Percentiles rank a stretch among this genome's conserved stretches.
Evolutionary conservation across 2,329 filamentous ascomycete species (phyloP).

Genomic region (Hypoxylon sp.): DNA sequence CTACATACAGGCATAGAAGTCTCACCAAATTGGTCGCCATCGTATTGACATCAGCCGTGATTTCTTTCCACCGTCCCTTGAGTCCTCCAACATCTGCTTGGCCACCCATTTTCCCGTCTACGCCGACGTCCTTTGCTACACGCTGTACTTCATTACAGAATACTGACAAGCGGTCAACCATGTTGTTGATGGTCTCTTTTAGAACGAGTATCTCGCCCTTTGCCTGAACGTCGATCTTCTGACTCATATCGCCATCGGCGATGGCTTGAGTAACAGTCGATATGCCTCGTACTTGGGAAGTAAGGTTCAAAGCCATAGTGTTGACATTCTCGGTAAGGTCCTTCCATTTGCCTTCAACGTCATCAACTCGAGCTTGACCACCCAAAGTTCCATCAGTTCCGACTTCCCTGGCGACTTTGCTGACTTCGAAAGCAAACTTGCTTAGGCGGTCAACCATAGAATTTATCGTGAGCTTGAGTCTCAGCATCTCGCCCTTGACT

Average conservation of each 20-base stretch:
- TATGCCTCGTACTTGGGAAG: slow-evolving; percentile 86
- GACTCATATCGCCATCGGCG: slow-evolving; percentile 94
- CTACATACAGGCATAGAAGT: slow-evolving; percentile 13
- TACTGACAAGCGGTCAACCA: slow-evolving; percentile 94
- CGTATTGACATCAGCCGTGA: slow-evolving; percentile 95
- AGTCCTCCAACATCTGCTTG: slow-evolving; percentile 95
- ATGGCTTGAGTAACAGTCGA: slow-evolving; percentile 96
- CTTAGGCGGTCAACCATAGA: slow-evolving; percentile 98
- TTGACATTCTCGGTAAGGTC: slow-evolving; percentile 94
- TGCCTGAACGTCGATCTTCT: slow-evolving; percentile 94
- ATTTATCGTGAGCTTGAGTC: slow-evolving; percentile 98
- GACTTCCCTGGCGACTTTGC: slow-evolving; percentile 94
- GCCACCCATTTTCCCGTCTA: slow-evolving; percentile 98
- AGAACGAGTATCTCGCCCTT: slow-evolving; percentile 94
- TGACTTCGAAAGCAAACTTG: slow-evolving; percentile 96
- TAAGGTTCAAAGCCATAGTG: slow-evolving; percentile 79
- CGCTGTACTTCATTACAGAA: slow-evolving; percentile 97
- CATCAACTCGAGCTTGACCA: slow-evolving; percentile 92
- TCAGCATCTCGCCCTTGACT: slow-evolving; percentile 92
- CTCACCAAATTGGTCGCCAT: slow-evolving; percentile 80
- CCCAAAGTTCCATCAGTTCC: slow-evolving; percentile 95
- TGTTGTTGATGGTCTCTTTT: slow-evolving; percentile 98
- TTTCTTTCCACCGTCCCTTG: slow-evolving; percentile 97
- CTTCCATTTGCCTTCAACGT: slow-evolving; percentile 98
- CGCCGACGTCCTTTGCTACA: slow-evolving; percentile 95